Conservation (phyloP, 1,139 yeast genomes). For the Sugiyamaella sp. region DNA sequence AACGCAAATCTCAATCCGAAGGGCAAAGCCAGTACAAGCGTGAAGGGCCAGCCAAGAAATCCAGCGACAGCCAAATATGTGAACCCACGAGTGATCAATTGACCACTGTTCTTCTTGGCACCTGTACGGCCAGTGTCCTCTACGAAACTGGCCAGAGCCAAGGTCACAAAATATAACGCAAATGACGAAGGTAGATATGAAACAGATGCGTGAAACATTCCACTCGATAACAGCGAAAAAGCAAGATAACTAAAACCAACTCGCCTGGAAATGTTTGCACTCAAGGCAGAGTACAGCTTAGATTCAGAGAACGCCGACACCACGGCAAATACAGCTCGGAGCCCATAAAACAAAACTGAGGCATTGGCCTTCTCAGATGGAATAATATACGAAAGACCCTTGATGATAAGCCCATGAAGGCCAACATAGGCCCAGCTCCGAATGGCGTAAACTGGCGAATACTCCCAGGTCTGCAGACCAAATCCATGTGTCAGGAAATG, state of each 20-base stretch:
- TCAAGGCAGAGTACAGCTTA: constrained; percentile 51
- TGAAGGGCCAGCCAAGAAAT: constrained; percentile 90
- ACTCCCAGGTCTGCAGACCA: constrained; percentile 97
- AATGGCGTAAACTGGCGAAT: constrained; percentile 87
- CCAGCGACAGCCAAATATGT: constrained; percentile 67
- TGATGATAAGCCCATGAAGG: constrained; percentile 41
- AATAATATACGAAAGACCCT: constrained; percentile 18
- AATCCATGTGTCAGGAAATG: constrained; percentile 76
- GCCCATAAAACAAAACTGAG: constrained; percentile 48
- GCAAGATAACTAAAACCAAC: constrained; percentile 64
- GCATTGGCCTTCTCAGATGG: constrained; percentile 13
- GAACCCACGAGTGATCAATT: constrained; percentile 47
- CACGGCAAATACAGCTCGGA: constrained; percentile 58
- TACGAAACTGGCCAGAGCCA: constrained; percentile 52
- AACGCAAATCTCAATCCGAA: constrained; percentile 41
- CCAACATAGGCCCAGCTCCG: constrained; percentile 74
- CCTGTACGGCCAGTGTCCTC: constrained; percentile 19
- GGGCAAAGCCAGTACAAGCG: constrained; percentile 66
- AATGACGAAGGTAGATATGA: constrained; percentile 85
- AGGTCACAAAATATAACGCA: constrained; percentile 68
- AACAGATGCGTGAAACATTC: constrained; percentile 84
- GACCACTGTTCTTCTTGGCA: constrained; percentile 16
- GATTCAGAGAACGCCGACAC: constrained; percentile 59
- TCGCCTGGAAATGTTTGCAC: constrained; percentile 41
- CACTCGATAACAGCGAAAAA: constrained; percentile 55